Evolutionary conservation across 306 rosid species (phyloP).

Genomic region (Dryas drummondii): DNA sequence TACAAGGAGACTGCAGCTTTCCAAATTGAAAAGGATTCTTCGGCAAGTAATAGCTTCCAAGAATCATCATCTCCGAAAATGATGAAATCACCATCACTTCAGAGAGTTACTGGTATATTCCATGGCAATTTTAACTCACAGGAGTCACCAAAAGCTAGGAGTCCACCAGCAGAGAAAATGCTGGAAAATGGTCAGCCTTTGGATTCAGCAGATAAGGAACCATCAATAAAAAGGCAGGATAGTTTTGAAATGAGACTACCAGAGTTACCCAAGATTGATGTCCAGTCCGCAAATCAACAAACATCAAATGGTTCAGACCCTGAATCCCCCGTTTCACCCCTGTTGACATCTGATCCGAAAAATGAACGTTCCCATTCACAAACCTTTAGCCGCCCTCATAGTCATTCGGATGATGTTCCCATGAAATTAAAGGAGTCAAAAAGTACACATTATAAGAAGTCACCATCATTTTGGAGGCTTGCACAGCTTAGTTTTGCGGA

Average conservation of each 20-base stretch:
- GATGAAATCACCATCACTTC: constrained; percentile 91
- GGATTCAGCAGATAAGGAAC: constrained; percentile 79
- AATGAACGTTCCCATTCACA: constrained; percentile 99
- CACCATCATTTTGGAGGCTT: constrained; percentile 93
- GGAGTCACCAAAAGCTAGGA: constrained; percentile 75
- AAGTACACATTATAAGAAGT: constrained; percentile 49
- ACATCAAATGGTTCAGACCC: constrained; percentile 88
- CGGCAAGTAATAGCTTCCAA: constrained; percentile 78
- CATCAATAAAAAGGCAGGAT: constrained; percentile 85
- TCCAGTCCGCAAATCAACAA: constrained; percentile 67
- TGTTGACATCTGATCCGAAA: constrained; percentile 93
- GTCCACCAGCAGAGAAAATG: constrained; percentile 91
- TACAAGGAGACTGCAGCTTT: constrained; percentile 88
- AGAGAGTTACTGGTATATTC: constrained; percentile 63
- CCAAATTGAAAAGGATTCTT: constrained; percentile 96
- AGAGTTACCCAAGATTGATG: constrained; percentile 91
- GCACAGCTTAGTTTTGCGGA: constrained; percentile 96
- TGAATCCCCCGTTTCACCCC: constrained; percentile 96
- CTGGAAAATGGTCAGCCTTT: constrained; percentile 74
- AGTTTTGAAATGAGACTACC: constrained; percentile 98
- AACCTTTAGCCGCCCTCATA: constrained; percentile 90
- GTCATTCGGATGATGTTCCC: constrained; percentile 71
- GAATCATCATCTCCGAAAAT: constrained; percentile 98
- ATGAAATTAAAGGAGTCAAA: constrained; percentile 48
- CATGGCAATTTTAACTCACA: constrained; percentile 67